A percentile compares a stretch with the other conserved stretches of the same genome.
Conservation (phyloP, 192 early-diverging fungal genomes). For the Geranomyces variabilis region DNA sequence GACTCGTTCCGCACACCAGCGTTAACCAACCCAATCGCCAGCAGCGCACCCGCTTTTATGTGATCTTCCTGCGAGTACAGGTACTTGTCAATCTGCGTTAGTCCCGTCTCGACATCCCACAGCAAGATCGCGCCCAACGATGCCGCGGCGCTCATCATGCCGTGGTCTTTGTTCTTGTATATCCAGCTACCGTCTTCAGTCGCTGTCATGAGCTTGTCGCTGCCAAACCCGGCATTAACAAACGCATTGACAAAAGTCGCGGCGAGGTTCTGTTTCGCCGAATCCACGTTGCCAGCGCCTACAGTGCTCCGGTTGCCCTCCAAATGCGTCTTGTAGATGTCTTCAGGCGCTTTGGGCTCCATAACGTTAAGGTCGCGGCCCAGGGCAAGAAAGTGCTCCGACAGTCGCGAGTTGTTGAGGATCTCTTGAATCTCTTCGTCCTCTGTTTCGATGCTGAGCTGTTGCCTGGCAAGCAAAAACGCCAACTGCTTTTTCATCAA, state of each 20-base stretch:
- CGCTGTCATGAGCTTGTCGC: slow-evolving; percentile 86
- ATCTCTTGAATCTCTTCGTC: slow-evolving; percentile 82
- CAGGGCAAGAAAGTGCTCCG: slow-evolving; percentile 85
- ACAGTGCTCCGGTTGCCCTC: slow-evolving; percentile 80
- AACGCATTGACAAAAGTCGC: slow-evolving; percentile 99
- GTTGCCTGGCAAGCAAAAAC: slow-evolving; percentile 88
- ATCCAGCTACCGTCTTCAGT: slow-evolving; percentile 87
- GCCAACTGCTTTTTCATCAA: slow-evolving; percentile 90
- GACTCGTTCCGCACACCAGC: slow-evolving; percentile 87
- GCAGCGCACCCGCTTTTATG: slow-evolving; percentile 90
- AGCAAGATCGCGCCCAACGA: slow-evolving; percentile 91
- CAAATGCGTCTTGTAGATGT: slow-evolving; percentile 97
- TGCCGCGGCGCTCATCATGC: slow-evolving; percentile 93
- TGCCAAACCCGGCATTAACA: slow-evolving; percentile 95
- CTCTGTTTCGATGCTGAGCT: slow-evolving; percentile 78
- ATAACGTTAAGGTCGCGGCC: slow-evolving; percentile 92
- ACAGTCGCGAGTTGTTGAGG: slow-evolving; percentile 85
- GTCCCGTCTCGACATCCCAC: slow-evolving; percentile 92
- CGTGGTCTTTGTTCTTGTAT: slow-evolving; percentile 97
- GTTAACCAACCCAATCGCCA: slow-evolving; percentile 93
- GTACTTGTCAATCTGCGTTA: slow-evolving; percentile 94
- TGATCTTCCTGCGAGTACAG: slow-evolving; percentile 84
- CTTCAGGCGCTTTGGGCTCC: slow-evolving; percentile 95
- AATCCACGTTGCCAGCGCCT: slow-evolving; percentile 76
- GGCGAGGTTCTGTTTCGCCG: slow-evolving; percentile 92